These are phyloP conservation scores for Barbarea vulgaris DNA, from an alignment of 345 rosid species.

Conservation along the genomic window DNA sequence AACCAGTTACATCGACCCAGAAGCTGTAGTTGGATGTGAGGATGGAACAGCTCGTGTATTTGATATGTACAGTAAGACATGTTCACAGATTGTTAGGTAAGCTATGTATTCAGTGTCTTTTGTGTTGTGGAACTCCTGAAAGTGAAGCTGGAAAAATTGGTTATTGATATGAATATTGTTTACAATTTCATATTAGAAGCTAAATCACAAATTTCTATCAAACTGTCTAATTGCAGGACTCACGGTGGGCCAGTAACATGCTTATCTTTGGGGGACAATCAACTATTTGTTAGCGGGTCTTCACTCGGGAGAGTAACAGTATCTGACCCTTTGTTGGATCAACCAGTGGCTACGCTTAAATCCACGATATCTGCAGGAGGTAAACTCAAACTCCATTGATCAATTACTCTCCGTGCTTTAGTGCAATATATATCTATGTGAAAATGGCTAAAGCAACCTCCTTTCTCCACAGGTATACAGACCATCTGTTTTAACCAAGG, in stretches of 20 bases:
- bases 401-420: neutral
- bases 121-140: neutral
- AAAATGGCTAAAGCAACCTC: constrained; percentile 3
- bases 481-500: constrained; percentile 63
- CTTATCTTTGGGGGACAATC: constrained; percentile 69
- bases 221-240: constrained; percentile 56
- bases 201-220: neutral
- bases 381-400: constrained; percentile 11
- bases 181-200: neutral
- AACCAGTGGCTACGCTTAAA: constrained; percentile 64
- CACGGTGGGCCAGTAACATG: constrained; percentile 71
- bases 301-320: constrained; percentile 72
- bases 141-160: neutral
- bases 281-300: constrained; percentile 70
- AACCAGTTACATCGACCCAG: constrained; percentile 82
- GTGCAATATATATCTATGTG: neutral
- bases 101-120: neutral
- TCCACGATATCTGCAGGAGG: constrained; percentile 65
- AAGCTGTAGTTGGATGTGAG: constrained; percentile 92
- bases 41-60: constrained; percentile 88
- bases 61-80: constrained; percentile 88
- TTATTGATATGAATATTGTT: neutral
- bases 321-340: constrained; percentile 65
- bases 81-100: constrained; percentile 79
- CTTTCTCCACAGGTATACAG: constrained; percentile 64